These are phyloP conservation scores for Kregervanrija fluxuum DNA, from an alignment of 805 yeast species.

Conservation along the genomic window DNA sequence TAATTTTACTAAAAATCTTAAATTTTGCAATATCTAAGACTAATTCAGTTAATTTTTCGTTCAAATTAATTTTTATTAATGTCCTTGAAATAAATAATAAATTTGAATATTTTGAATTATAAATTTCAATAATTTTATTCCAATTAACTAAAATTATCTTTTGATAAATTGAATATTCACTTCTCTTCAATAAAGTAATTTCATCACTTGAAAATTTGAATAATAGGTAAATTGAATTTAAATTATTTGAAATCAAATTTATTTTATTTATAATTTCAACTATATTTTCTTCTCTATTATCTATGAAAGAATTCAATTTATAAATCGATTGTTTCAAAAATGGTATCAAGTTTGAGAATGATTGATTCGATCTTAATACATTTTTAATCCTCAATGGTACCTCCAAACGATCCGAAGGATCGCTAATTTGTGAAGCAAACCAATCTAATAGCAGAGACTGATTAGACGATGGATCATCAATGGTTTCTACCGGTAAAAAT, in stretches of 20 bases:
- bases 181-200: slow-evolving; percentile 2
- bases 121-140: background rate
- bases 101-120: background rate
- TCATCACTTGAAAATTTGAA: slow-evolving; percentile 7
- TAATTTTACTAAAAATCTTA: slow-evolving; percentile 23
- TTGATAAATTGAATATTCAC: slow-evolving; percentile 11
- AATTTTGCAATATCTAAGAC: slow-evolving; percentile 32
- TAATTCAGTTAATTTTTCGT: slow-evolving; percentile 19
- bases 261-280: background rate
- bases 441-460: slow-evolving; percentile 19
- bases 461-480: slow-evolving; percentile 20
- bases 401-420: background rate
- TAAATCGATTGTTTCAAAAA: slow-evolving; percentile 4
- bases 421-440: slow-evolving; percentile 8
- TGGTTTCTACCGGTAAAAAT: background rate
- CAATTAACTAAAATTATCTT: slow-evolving; percentile 1
- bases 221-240: slow-evolving; percentile 2
- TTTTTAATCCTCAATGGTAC: slow-evolving; percentile 6
- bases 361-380: slow-evolving; percentile 13
- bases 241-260: slow-evolving; percentile 2
- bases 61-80: slow-evolving; percentile 13
- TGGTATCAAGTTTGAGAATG: slow-evolving; percentile 9
- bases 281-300: too few relatives aligned
- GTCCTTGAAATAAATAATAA: slow-evolving; percentile 13
- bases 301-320: background rate